phyloP scores from a whole-genome alignment of 2,329 filamentous ascomycete genomes.

The Cladosporium sp. region DNA sequence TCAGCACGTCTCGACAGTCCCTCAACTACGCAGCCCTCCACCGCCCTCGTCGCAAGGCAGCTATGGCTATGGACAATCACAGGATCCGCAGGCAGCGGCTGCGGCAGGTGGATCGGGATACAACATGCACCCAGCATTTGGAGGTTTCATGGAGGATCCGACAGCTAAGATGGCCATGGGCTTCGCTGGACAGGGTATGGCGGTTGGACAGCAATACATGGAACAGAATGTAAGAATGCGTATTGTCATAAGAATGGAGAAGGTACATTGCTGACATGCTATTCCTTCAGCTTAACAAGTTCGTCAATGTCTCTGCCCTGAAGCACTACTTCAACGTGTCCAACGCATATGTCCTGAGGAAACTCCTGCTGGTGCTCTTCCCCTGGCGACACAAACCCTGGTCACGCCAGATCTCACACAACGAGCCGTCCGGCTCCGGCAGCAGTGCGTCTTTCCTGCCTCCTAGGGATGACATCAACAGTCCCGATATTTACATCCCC shows the following conservation, averaged over 20 bases:
- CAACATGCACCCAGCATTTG: slow-evolving; percentile 61
- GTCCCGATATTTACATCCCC: slow-evolving; percentile 98
- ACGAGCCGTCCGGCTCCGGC: slow-evolving; percentile 53
- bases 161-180: slow-evolving; percentile 93
- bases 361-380: slow-evolving; percentile 89
- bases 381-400: slow-evolving; percentile 97
- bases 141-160: slow-evolving; percentile 92
- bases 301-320: slow-evolving; percentile 85
- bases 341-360: slow-evolving; percentile 92
- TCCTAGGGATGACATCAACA: slow-evolving; percentile 92
- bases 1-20: slow-evolving; percentile 96
- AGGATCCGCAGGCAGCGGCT: slow-evolving; percentile 34
- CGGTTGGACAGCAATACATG: slow-evolving; percentile 87
- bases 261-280: slow-evolving; percentile 3
- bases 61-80: slow-evolving; percentile 58
- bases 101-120: slow-evolving; percentile 17
- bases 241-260: background rate
- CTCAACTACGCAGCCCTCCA: slow-evolving; percentile 90
- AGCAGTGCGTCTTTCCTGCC: slow-evolving; percentile 69
- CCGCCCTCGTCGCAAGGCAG: slow-evolving; percentile 65
- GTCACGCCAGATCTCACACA: slow-evolving; percentile 80
- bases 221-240: slow-evolving; percentile 73
- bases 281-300: slow-evolving; percentile 61
- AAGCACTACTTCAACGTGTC: slow-evolving; percentile 99
- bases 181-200: slow-evolving; percentile 69